Conservation (phyloP, 1,284 basidiomycete genomes). For the Afroboletus lepidellus region DNA sequence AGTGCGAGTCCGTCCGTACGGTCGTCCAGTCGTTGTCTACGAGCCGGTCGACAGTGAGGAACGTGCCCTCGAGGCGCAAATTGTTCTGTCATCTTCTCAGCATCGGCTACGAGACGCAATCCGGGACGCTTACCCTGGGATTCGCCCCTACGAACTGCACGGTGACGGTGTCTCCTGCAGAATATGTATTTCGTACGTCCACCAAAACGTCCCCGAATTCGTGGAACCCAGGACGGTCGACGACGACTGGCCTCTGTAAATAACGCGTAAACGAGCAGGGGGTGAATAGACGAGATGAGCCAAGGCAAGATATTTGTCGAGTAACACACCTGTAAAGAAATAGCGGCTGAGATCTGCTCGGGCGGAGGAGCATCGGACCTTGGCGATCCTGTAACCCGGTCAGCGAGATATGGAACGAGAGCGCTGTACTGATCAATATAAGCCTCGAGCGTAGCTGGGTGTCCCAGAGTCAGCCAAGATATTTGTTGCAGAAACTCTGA, state of each 20-base stretch:
- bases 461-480: neutral
- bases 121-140: conserved; percentile 55
- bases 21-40: neutral
- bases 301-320: neutral
- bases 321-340: conserved; percentile 58
- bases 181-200: conserved; percentile 59
- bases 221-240: conserved; percentile 57
- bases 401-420: conserved; percentile 61
- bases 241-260: conserved; percentile 56
- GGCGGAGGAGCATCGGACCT: conserved; percentile 63
- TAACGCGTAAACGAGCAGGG: neutral
- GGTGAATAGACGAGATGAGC: neutral
- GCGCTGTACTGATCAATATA: conserved; percentile 77
- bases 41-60: neutral
- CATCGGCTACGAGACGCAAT: neutral
- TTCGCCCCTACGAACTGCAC: conserved; percentile 76
- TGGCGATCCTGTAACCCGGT: conserved; percentile 46
- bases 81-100: conserved; percentile 47
- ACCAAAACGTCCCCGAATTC: conserved; percentile 64
- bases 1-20: conserved; percentile 76
- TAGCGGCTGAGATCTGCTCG: conserved; percentile 64
- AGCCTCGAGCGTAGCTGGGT: conserved; percentile 67
- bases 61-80: neutral
- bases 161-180: conserved; percentile 55
- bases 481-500: conserved; percentile 9